Evolutionary conservation across 2,329 filamentous ascomycete genomes (phyloP), one percentile per base, ranked within the genome.

Genomic region (Bipolaris cookei): DNA sequence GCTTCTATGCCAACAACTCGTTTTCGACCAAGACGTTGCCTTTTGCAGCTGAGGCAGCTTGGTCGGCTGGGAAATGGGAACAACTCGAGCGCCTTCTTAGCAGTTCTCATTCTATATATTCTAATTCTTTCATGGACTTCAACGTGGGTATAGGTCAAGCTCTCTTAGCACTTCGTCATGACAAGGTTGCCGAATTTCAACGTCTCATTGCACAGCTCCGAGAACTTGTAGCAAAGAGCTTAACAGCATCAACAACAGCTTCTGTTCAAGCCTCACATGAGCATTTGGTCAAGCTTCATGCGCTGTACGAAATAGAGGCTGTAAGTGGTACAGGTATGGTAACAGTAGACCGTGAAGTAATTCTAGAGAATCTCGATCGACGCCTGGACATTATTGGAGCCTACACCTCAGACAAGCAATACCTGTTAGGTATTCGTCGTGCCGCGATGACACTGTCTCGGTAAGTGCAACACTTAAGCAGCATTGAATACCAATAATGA

Each of bases 321-420:
- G 88, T 97, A 63, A 84, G 86, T 52, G 79, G 80, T 14, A 63
- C 68, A 51, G 59, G 55, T 41, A 30, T 59, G 68, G 82, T 50
- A 72, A 23, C 42, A 5, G 50, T 76, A 76, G 39, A 76, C 78
- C 45, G 73, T 11, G 66, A 72, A 39, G 55, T 51, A 5, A 58
- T 78, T 6, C 73, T 89, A 6, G 80, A 83, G 48, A 82, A 83
- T 20, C 75, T 97, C 4, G 84, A 90, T 59, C 86, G 89, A 43
- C 88, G 95, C n/a, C 80, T 99, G n/a, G 90, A 93, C 64, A 84
- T 96, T 1, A 81, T 99, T 2, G 95, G 96, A 0, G 91, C 92
- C 1, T 97, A 95, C 68, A 88, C 93, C 35, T 86, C 88, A 50
- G 93, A 99, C 73, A 99, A 99, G 74, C 94, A 97, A 72, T 98